Base-by-base conservation (phyloP, 768 basidiomycete genomes). In the Wakefieldia striispora region DNA sequence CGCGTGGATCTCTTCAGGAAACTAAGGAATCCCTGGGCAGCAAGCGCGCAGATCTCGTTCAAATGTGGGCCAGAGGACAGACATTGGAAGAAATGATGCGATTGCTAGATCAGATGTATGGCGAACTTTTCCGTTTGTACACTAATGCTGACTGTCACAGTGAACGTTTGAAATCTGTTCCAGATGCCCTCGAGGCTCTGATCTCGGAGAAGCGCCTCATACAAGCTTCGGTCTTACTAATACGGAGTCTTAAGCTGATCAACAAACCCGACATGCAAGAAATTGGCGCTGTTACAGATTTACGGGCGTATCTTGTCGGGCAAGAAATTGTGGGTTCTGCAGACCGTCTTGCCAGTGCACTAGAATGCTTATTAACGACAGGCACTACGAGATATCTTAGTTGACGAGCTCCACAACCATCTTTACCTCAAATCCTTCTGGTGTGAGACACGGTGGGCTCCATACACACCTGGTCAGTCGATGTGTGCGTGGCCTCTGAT, bases 341-440 rank as follows among this genome's bases (percentile, higher is more conserved):
- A 23, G 9, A 19, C 13, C 13, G 14, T 42, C 7, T 26, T 40
- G 16, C n/a, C n/a, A 16, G n/a, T 41, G n/a, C n/a, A 3, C 20
- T 21, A 21, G 0, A n/a, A 34, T 8, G 16, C 45, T 66, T 21
- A 70, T 43, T 2, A 2, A 35, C 43, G 49, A 29, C 60, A 97
- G 95, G 86, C 90, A 11, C 70, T 99, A 38, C 79, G 89, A 40
- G 97, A 98, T 56, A 97, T 98, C 47, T 72, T 99, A 49, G 76
- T 95, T 7, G 97, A 99, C 57, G 97, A 99, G 62, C 77, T 99
- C 12, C 95, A 98, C 63, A 91, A 84, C 57, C 97, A 99, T 69
- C 71, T 99, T n/a, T 99, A 97, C 69, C 81, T 99, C 51, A 97
- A 95, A 62, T 91, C 88, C 1, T 95, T 93, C 66, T 97, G 94